phyloP scores from a whole-genome alignment of 75 land plant genomes.

The Ceratopteris richardii region DNA sequence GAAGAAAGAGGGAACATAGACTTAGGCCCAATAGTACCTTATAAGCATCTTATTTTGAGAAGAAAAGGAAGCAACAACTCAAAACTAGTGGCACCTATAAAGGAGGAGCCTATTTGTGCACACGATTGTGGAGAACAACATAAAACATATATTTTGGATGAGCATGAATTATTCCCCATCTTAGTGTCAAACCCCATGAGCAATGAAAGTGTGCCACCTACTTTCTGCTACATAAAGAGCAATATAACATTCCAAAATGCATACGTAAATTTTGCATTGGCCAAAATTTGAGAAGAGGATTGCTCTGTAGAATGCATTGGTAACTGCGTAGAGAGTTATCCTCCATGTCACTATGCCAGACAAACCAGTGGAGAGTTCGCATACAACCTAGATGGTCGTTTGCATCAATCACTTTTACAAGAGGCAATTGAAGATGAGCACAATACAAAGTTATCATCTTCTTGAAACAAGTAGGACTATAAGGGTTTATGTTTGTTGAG shows the following conservation, averaged over 20 bases:
- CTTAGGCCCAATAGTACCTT: too few species aligned
- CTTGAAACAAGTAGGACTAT: not conserved
- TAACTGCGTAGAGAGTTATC: slow-evolving; percentile 45
- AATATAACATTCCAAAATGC: slow-evolving; percentile 56
- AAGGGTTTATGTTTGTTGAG: not conserved
- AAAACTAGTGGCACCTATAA: too few species aligned
- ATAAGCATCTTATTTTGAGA: too few species aligned
- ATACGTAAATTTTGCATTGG: slow-evolving; percentile 54
- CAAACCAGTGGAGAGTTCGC: slow-evolving; percentile 89
- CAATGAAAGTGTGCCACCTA: slow-evolving; percentile 30
- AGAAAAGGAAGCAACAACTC: too few species aligned
- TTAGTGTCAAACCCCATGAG: slow-evolving; percentile 39
- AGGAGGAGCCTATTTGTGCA: too few species aligned
- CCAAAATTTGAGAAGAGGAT: slow-evolving; percentile 70
- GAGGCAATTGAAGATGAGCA: slow-evolving; percentile 23
- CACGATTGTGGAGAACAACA: too few species aligned
- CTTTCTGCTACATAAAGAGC: slow-evolving; percentile 46
- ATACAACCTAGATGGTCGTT: slow-evolving; percentile 46
- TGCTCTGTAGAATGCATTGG: slow-evolving; percentile 73
- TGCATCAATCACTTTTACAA: slow-evolving; percentile 41
- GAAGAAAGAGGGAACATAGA: too few species aligned
- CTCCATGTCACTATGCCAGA: slow-evolving; percentile 78
- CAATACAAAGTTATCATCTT: not conserved
- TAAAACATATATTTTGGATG: slow-evolving; percentile 24
- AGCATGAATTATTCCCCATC: slow-evolving; percentile 45